Conservation (phyloP, 1,284 basidiomycete species). For the Melampsora occidentalis region DNA sequence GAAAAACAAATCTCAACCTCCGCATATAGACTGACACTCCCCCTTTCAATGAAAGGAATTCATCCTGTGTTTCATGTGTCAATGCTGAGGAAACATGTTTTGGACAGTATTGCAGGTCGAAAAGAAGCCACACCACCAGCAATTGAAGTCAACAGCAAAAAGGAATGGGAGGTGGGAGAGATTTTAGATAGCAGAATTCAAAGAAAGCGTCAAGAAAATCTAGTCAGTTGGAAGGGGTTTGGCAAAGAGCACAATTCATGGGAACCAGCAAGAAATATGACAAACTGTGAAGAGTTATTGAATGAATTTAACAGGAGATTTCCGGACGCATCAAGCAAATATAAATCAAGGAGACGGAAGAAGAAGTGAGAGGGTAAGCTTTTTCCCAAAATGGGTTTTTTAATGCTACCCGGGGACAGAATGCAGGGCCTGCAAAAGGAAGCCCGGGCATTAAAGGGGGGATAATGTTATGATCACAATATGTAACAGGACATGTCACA, state of each 20-base stretch:
- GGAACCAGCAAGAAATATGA: background rate
- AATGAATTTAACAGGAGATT: background rate
- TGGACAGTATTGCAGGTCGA: no score
- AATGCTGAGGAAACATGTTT: no score
- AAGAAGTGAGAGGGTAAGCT: slow-evolving; percentile 5
- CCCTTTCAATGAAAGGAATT: no score
- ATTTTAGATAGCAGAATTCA: background rate
- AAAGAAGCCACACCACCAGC: no score
- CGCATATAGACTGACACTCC: no score
- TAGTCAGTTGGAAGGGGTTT: slow-evolving; percentile 13
- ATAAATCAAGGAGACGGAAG: background rate
- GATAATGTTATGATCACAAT: no score
- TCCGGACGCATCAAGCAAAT: background rate
- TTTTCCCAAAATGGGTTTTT: slow-evolving; percentile 1
- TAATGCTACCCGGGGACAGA: slow-evolving; percentile 2
- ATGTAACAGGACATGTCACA: no score
- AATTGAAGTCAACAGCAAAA: no score
- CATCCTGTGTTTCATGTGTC: no score
- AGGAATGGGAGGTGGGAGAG: slow-evolving; percentile 13
- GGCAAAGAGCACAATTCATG: background rate
- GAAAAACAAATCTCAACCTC: no score
- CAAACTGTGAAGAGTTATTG: background rate
- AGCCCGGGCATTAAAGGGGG: background rate
- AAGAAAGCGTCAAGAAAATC: background rate
- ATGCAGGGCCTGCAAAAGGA: slow-evolving; percentile 8